Base-by-base conservation (phyloP, 2,329 filamentous ascomycete species). In the Fusarium lateritium region DNA sequence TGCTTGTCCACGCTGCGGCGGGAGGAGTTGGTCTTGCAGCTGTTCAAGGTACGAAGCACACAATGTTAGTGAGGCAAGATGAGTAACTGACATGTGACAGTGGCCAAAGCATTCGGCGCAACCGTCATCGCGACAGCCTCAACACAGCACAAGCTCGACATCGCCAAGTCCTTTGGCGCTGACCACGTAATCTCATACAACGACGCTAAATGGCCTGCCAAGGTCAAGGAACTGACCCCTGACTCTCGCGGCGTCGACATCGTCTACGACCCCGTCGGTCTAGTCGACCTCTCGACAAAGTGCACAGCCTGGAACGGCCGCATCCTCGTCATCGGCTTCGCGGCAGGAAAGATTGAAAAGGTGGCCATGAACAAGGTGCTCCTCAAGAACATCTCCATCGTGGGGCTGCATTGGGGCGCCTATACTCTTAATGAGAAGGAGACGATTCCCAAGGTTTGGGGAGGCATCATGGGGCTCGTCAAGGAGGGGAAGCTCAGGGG, bases 251-350 rank as follows among this genome's bases (percentile, higher is more conserved):
- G 94, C 13, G 94, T 97, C 19, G 94, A 98, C 79, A 93, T 98
- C 52, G 94, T 98, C 22, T 98, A 94, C 82, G 95, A 98, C 79
- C 94, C 95, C 14, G 95, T 98, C 2, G 95, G 95, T 2, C 82
- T 98, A 77, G 93, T 98, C 50, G 94, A 97, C 70, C 87, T 89
- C 76, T 94, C 91, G 72, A 92, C 94, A 72, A 97, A 97, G 81
- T 98, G 95, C 82, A 93, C 92, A 5, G 92, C 94, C 5, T 98
- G 94, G 94, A 97, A 97, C 79, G 95, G 93, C 2, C 87, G 94
- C 14, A 86, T 98, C 56, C 82, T 98, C 43, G 89, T 98, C 7
- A 91, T 98, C 71, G 95, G 95, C 1, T 98, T 98, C 77, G 94
- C 94, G 1, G 81, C 79, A 2, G 81, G 81, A 36, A 85, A 84